phyloP scores from a whole-genome alignment of 2,329 filamentous ascomycete species.

The Laburnicola sp. region DNA sequence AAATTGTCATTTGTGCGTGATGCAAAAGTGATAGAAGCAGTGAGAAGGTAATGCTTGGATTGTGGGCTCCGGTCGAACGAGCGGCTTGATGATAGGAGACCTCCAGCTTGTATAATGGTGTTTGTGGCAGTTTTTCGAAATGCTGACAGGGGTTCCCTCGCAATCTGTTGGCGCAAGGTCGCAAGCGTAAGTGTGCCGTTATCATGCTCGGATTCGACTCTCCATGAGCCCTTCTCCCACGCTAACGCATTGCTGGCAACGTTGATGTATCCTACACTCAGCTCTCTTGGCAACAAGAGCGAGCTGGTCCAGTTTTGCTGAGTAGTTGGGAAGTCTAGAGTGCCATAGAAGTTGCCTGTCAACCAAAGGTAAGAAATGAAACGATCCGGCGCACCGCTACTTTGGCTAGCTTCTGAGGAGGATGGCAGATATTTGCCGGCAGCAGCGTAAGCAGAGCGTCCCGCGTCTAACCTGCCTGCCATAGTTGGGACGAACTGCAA shows the following conservation, averaged over 20 bases:
- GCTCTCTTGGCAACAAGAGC: conserved; percentile 49
- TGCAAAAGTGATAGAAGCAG: conserved; percentile 45
- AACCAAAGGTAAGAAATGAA: conserved; percentile 51
- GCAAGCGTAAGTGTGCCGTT: conserved; percentile 44
- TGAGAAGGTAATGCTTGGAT: conserved; percentile 49
- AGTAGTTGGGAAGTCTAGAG: conserved; percentile 43
- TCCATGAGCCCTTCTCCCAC: conserved; percentile 47
- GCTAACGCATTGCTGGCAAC: conserved; percentile 49
- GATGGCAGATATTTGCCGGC: conserved; percentile 49
- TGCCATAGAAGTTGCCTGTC: conserved; percentile 50
- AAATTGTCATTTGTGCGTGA: conserved; percentile 38
- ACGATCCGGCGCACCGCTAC: conserved; percentile 47
- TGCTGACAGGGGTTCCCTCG: conserved; percentile 42
- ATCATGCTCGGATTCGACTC: conserved; percentile 32
- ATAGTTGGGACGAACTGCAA: conserved; percentile 45
- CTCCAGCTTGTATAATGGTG: conserved; percentile 17
- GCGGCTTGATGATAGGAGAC: conserved; percentile 11
- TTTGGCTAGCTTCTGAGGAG: conserved; percentile 43
- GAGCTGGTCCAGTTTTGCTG: conserved; percentile 53
- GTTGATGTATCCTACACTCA: conserved; percentile 48
- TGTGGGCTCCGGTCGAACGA: conserved; percentile 23
- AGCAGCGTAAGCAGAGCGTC: conserved; percentile 49
- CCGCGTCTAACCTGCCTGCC: conserved; percentile 50
- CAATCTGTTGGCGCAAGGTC: conserved; percentile 47
- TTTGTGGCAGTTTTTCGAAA: conserved; percentile 34